Evolutionary conservation across 108 stramenopile species (phyloP).

Genomic region (Seminavis robusta): DNA sequence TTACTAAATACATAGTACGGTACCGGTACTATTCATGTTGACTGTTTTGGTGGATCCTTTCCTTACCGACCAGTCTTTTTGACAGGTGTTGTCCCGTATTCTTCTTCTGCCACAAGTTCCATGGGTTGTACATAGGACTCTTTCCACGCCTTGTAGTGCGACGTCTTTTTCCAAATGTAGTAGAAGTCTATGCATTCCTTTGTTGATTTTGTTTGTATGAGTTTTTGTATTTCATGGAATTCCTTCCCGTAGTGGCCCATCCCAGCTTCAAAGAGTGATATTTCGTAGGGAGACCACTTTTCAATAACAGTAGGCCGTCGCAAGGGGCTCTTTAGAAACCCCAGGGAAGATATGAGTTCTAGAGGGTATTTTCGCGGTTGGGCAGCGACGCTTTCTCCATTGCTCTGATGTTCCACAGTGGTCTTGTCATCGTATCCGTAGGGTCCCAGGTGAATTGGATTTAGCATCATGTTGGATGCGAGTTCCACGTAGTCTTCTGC

Average conservation of each 20-base stretch:
- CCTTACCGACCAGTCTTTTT: too few relatives aligned
- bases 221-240: slow-evolving; percentile 63
- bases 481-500: slow-evolving; percentile 54
- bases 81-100: background rate
- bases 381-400: too few relatives aligned
- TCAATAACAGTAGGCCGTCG: slow-evolving; percentile 80
- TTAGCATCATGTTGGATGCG: slow-evolving; percentile 30
- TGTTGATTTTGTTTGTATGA: slow-evolving; percentile 75
- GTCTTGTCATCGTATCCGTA: slow-evolving; percentile 41
- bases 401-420: too few relatives aligned
- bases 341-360: slow-evolving; percentile 43
- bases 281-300: slow-evolving; percentile 85
- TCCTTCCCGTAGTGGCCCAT: slow-evolving; percentile 80
- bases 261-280: slow-evolving; percentile 81
- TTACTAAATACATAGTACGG: too few relatives aligned
- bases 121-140: slow-evolving; percentile 10
- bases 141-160: slow-evolving; percentile 88
- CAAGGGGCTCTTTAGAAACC: slow-evolving; percentile 51
- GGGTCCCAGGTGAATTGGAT: slow-evolving; percentile 25
- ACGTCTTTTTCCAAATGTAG: slow-evolving; percentile 97
- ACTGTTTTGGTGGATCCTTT: too few relatives aligned
- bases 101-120: slow-evolving; percentile 3
- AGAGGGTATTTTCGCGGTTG: slow-evolving; percentile 41
- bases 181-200: slow-evolving; percentile 95
- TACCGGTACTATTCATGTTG: too few relatives aligned